Evolutionary conservation across 73 alveolate species (phyloP).

Genomic region (Uronychia setigera): DNA sequence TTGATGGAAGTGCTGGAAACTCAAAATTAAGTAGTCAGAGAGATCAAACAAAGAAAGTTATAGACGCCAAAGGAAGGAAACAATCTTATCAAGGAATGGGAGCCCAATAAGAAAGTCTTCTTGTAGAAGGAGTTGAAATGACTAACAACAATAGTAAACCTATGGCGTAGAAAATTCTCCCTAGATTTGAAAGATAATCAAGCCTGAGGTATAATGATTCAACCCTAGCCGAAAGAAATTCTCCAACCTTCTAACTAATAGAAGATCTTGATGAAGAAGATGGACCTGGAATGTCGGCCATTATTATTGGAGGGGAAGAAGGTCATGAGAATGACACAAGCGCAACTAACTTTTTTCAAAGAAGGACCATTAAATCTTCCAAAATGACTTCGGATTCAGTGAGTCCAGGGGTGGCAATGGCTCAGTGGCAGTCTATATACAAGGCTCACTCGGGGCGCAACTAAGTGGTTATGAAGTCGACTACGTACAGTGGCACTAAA

Average conservation of each 20-base stretch:
- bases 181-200: background rate
- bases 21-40: too few species aligned
- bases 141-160: too few species aligned
- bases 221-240: background rate
- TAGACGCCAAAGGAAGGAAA: too few species aligned
- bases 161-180: too few species aligned
- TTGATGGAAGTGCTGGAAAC: too few species aligned
- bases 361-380: background rate
- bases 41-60: too few species aligned
- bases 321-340: background rate
- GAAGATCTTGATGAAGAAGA: background rate
- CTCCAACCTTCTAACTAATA: background rate
- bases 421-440: background rate
- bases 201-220: background rate
- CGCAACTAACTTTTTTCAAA: background rate
- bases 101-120: too few species aligned
- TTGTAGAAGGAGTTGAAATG: too few species aligned
- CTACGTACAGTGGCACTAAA: background rate
- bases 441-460: background rate
- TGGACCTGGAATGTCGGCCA: background rate
- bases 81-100: too few species aligned
- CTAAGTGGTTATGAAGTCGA: background rate
- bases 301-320: too few species aligned
- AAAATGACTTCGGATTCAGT: background rate
- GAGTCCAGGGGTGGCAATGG: constrained; percentile 2